Evolutionary conservation across 441 rosid genomes (phyloP).

Genomic region (Syzygium syzygioides): DNA sequence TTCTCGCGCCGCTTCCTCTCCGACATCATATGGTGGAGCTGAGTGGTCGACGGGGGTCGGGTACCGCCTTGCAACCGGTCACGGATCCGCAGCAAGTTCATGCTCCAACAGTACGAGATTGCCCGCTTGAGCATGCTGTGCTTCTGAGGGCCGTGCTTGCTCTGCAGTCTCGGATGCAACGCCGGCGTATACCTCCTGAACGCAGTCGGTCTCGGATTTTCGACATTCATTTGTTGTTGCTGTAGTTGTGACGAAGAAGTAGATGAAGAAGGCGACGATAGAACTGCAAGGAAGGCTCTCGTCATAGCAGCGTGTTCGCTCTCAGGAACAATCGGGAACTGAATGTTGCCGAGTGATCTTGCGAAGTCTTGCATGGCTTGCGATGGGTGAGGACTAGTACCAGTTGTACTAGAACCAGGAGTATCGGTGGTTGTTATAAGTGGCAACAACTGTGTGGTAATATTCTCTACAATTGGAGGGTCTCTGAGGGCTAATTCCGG

Average conservation of each 20-base stretch:
- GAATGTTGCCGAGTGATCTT: constrained; percentile 24
- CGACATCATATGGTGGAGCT: constrained; percentile 72
- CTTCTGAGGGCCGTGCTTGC: constrained; percentile 1
- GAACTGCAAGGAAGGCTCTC: constrained; percentile 58
- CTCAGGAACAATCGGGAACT: constrained; percentile 25
- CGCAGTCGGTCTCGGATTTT: constrained; percentile 21
- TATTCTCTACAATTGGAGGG: background rate
- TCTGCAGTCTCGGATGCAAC: constrained; percentile 1
- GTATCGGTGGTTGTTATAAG: background rate
- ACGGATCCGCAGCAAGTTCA: constrained; percentile 22
- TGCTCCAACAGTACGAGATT: constrained; percentile 29
- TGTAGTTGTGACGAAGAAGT: constrained; percentile 30
- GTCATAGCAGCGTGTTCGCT: constrained; percentile 49
- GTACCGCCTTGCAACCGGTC: constrained; percentile 15
- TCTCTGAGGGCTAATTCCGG: constrained; percentile 2
- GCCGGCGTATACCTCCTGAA: constrained; percentile 27
- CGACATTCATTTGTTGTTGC: constrained; percentile 1
- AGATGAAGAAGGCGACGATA: constrained; percentile 43
- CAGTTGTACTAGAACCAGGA: background rate
- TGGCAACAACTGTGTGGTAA: background rate
- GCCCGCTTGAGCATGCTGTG: constrained; percentile 44
- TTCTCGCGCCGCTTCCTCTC: constrained; percentile 85
- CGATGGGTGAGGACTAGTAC: constrained; percentile 10
- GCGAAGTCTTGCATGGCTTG: constrained; percentile 27
- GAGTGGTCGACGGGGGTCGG: constrained; percentile 29